These are phyloP conservation scores for Grosmannia clavigera DNA, from an alignment of 2,329 filamentous ascomycete genomes.

Conservation along the genomic window DNA sequence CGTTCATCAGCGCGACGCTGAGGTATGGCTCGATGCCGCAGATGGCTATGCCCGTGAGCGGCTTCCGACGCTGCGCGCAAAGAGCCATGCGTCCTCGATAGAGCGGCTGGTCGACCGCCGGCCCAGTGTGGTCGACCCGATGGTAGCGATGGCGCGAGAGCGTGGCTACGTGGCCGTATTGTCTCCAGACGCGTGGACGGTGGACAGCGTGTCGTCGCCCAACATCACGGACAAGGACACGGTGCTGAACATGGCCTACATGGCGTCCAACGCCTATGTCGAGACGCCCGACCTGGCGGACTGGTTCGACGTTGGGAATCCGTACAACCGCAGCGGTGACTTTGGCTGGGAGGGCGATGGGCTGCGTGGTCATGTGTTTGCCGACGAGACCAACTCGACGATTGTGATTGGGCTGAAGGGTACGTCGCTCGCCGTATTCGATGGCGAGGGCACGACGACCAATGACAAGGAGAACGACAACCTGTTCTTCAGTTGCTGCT, in stretches of 20 bases:
- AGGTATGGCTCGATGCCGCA: constrained; percentile 50
- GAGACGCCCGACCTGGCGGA: constrained; percentile 56
- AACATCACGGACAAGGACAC: constrained; percentile 79
- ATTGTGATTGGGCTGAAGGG: constrained; percentile 89
- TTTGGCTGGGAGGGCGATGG: constrained; percentile 92
- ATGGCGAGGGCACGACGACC: constrained; percentile 91
- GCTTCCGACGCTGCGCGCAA: constrained; percentile 43
- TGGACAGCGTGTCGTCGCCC: constrained; percentile 66
- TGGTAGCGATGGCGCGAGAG: constrained; percentile 60
- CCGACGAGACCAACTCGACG: constrained; percentile 73
- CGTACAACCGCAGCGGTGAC: constrained; percentile 74
- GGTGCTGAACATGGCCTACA: constrained; percentile 70
- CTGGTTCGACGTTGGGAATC: constrained; percentile 69
- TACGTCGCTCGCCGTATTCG: constrained; percentile 80
- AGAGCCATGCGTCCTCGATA: constrained; percentile 56
- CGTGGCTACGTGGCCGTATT: constrained; percentile 56
- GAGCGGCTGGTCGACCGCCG: constrained; percentile 71
- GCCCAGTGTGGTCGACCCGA: constrained; percentile 61
- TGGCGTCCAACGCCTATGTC: constrained; percentile 85
- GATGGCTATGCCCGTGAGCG: constrained; percentile 40
- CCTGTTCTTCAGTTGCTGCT: constrained; percentile 95
- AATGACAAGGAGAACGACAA: constrained; percentile 99
- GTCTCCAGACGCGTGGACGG: constrained; percentile 65
- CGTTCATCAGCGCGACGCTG: constrained; percentile 43
- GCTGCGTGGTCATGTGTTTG: constrained; percentile 82